phyloP scores from a whole-genome alignment of 306 rosid genomes.

The Lagenaria siceraria region DNA sequence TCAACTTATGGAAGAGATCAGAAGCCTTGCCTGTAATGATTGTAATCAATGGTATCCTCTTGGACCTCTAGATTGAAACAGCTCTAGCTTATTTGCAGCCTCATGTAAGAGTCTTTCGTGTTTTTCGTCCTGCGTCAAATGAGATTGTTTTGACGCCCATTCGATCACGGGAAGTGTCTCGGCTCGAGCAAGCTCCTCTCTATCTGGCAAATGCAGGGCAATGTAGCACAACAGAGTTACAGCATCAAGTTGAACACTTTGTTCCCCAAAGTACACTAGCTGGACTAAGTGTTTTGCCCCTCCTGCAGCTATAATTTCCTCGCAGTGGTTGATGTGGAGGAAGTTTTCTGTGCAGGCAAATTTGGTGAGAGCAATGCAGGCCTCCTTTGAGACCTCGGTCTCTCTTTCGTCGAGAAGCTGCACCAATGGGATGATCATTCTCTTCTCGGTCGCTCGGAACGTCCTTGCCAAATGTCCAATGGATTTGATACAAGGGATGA shows the following conservation, averaged over 20 bases:
- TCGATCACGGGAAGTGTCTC: constrained; percentile 69
- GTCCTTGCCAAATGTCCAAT: constrained; percentile 84
- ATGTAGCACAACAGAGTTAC: constrained; percentile 60
- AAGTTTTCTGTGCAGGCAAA: constrained; percentile 63
- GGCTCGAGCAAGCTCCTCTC: constrained; percentile 66
- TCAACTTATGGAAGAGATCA: neutral
- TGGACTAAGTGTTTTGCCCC: constrained; percentile 75
- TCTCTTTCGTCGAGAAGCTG: constrained; percentile 74
- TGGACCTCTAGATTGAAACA: constrained; percentile 78
- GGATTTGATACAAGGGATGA: constrained; percentile 63
- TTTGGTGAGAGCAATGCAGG: constrained; percentile 57
- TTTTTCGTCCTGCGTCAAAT: constrained; percentile 36
- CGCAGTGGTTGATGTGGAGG: constrained; percentile 68
- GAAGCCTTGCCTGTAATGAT: constrained; percentile 8
- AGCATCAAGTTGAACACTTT: constrained; percentile 50
- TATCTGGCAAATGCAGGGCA: constrained; percentile 81
- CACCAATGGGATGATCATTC: constrained; percentile 76
- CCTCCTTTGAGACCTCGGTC: constrained; percentile 51
- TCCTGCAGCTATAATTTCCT: constrained; percentile 67
- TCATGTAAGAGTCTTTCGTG: constrained; percentile 49
- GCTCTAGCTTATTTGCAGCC: constrained; percentile 69
- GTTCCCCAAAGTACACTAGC: constrained; percentile 86
- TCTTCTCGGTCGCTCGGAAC: constrained; percentile 66
- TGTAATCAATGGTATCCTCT: constrained; percentile 46
- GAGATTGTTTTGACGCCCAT: constrained; percentile 83